Base-by-base conservation (phyloP, 129 eudicot genomes). In the Kitagawia praeruptora region DNA sequence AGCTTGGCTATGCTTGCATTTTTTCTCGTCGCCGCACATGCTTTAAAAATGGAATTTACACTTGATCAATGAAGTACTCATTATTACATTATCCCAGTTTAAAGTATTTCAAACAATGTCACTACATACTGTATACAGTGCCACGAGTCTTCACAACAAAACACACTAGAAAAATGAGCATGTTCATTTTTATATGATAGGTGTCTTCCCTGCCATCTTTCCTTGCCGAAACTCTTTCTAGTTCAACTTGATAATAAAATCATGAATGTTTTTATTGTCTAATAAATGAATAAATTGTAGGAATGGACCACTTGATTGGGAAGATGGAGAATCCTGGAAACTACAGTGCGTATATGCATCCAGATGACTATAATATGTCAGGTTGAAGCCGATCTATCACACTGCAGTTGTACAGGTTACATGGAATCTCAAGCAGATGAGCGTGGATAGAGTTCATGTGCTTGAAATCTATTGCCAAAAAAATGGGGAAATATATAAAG, bases 321-420 rank as follows among this genome's bases (percentile, higher is more conserved):
- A 93, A 93, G 86, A 91, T 89, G 83, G 98, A 93, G 83, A 87
- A 85, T 74, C 90, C 91, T 9, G 98, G 94, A 61, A 85, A 70
- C 81, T 93, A 93, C 70, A 88, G 76, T 75, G 70, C 89, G 40
- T 93, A 91, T 81, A 83, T 84, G 90, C 96, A 88, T 51, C 81
- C 82, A 70, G 97, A 91, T 46, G 96, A 91, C 79, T 93, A 91
- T 85, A 86, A 83, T 86, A 93, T 89, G 97, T 88, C 89, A 2
- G 90, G 90, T 51, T 88, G 82, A 88, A 56, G 31, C n/a, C 11
- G 42, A 54, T 64, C 47, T 49, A 46, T 18, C 46, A 70, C 44
- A 46, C 48, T 69, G 39, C 25, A 7, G 23, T 75, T 75, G 45
- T 63, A n/a, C 51, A 28, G 40, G 51, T 75, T 66, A 67, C 73